These are phyloP conservation scores for Penicillium sp. DNA, from an alignment of 2,329 filamentous ascomycete genomes.

Conservation along the genomic window DNA sequence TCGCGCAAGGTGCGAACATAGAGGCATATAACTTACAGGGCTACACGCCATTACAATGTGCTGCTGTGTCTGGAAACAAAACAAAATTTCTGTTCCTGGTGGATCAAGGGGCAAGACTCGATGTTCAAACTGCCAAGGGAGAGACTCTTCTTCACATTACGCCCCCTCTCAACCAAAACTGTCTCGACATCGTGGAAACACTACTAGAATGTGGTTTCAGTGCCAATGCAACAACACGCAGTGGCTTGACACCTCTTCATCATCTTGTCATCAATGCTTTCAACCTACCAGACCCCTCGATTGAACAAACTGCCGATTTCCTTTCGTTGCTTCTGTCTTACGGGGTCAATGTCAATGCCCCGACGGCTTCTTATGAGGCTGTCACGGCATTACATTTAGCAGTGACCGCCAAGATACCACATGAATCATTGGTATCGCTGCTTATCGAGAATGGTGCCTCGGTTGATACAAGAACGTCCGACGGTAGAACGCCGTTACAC, in stretches of 20 bases:
- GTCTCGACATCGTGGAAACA: constrained; percentile 27
- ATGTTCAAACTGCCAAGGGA: constrained; percentile 26
- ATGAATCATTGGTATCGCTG: constrained; percentile 18
- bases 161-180: constrained; percentile 21
- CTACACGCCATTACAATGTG: constrained; percentile 31
- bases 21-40: constrained; percentile 30
- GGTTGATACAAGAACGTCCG: constrained; percentile 16
- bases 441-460: constrained; percentile 23
- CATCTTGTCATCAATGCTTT: constrained; percentile 5
- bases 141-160: constrained; percentile 34
- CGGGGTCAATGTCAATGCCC: constrained; percentile 26
- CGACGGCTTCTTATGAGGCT: neutral
- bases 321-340: constrained; percentile 21
- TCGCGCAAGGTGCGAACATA: constrained; percentile 28
- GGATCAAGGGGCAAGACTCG: constrained; percentile 22
- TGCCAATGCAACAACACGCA: constrained; percentile 16
- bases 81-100: constrained; percentile 27
- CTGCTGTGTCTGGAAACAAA: constrained; percentile 28
- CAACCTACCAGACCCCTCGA: neutral
- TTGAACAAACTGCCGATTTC: constrained; percentile 4
- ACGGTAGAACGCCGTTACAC: constrained; percentile 27
- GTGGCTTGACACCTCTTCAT: constrained; percentile 24
- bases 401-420: constrained; percentile 16
- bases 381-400: constrained; percentile 33
- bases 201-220: constrained; percentile 14